Evolutionary conservation across 305 asterid species (phyloP).

Genomic region (Fraxinus baroniana): DNA sequence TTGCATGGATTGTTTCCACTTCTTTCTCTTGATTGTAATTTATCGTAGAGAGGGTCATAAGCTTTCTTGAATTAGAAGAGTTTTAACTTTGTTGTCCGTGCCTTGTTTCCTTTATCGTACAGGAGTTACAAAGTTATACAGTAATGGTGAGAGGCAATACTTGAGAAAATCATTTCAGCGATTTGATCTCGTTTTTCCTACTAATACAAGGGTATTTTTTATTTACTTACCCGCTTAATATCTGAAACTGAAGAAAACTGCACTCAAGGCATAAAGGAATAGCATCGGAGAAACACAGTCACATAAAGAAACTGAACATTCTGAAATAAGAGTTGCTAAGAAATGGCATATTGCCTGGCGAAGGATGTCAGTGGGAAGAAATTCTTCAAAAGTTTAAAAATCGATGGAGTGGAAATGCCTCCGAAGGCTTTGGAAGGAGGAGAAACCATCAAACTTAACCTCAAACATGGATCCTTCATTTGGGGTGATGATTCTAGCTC

Average conservation of each 20-base stretch:
- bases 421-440: conserved; percentile 73
- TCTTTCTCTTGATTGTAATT: conserved; percentile 2
- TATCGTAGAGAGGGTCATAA: conserved; percentile 15
- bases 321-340: conserved; percentile 67
- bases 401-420: conserved; percentile 58
- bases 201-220: background rate
- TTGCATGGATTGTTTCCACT: conserved; percentile 1
- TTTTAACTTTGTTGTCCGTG: conserved; percentile 22
- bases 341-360: conserved; percentile 52
- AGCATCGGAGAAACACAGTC: background rate
- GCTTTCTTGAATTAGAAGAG: conserved; percentile 5
- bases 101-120: no score
- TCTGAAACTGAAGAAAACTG: no score
- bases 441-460: conserved; percentile 49
- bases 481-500: background rate
- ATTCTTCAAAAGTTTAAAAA: conserved; percentile 72
- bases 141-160: background rate
- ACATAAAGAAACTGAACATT: conserved; percentile 53
- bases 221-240: background rate
- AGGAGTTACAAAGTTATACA: background rate
- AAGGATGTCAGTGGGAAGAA: conserved; percentile 69
- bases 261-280: background rate
- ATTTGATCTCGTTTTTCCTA: background rate
- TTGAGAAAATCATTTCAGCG: background rate
- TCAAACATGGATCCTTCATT: background rate